phyloP scores from a whole-genome alignment of 2,329 filamentous ascomycete genomes.

The Trichoderma polysporum region DNA sequence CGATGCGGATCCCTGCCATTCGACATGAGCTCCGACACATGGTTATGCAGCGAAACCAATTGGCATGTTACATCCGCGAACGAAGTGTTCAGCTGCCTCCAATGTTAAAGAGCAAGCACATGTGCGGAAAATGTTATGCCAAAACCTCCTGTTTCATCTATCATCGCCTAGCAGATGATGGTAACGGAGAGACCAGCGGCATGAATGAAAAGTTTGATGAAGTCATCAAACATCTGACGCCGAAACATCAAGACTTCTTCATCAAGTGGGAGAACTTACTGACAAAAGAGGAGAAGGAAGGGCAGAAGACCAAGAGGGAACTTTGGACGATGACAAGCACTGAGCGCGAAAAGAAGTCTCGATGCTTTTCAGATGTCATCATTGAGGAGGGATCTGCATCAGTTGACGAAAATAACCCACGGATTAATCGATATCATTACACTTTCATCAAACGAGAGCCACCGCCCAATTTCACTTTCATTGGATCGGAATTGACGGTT shows the following conservation, averaged over 20 bases:
- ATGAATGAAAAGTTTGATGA: conserved; percentile 81
- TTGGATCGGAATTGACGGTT: conserved; percentile 81
- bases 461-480: conserved; percentile 70
- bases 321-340: conserved; percentile 93
- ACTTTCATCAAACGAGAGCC: conserved; percentile 72
- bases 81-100: conserved; percentile 76
- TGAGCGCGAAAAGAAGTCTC: conserved; percentile 82
- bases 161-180: conserved; percentile 84
- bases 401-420: conserved; percentile 68
- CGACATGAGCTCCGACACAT: conserved; percentile 89
- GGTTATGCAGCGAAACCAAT: conserved; percentile 91
- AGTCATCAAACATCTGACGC: conserved; percentile 72
- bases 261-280: conserved; percentile 90
- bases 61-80: conserved; percentile 82
- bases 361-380: conserved; percentile 86
- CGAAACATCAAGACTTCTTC: conserved; percentile 78
- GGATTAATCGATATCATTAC: conserved; percentile 91
- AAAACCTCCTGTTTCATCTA: conserved; percentile 91
- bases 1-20: conserved; percentile 79
- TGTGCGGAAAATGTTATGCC: conserved; percentile 86
- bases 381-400: conserved; percentile 74
- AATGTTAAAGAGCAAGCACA: conserved; percentile 79
- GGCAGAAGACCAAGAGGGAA: conserved; percentile 82
- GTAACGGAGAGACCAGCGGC: conserved; percentile 76
- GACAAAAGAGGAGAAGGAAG: conserved; percentile 91